Conservation (phyloP, 164 flowering plant genomes). For the Chimonanthus praecox region DNA sequence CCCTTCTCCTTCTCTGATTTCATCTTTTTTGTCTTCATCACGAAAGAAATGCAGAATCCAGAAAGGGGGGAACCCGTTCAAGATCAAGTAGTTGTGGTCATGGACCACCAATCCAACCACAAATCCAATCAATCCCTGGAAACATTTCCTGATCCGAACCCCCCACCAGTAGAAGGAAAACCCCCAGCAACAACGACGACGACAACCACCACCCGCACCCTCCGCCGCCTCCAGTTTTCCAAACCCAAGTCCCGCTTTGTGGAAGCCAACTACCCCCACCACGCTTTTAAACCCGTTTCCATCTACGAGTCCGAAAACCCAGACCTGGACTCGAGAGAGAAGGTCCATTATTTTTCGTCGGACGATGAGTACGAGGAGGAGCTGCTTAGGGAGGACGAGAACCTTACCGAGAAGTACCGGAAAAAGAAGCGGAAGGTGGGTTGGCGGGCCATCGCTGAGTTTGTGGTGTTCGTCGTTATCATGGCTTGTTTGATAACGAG, state of each 20-base stretch:
- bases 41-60: neutral
- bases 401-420: neutral
- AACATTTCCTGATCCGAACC: neutral
- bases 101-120: neutral
- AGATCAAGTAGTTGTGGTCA: neutral
- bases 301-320: neutral
- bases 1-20: neutral
- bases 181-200: neutral
- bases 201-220: conserved; percentile 12
- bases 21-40: neutral
- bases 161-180: neutral
- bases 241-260: conserved; percentile 34
- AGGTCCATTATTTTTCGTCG: neutral
- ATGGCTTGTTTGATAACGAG: conserved; percentile 21
- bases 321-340: conserved; percentile 7
- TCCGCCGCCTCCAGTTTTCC: conserved; percentile 29
- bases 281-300: neutral
- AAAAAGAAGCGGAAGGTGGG: conserved; percentile 15
- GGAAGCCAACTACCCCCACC: conserved; percentile 18
- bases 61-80: neutral
- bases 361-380: neutral
- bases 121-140: conserved; percentile 3
- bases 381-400: neutral
- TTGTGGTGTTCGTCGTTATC: conserved; percentile 19
- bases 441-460: conserved; percentile 20